Evolutionary conservation across 176 grass and related monocot species (phyloP).

Genomic region (Rhipidocladum racemiflorum): DNA sequence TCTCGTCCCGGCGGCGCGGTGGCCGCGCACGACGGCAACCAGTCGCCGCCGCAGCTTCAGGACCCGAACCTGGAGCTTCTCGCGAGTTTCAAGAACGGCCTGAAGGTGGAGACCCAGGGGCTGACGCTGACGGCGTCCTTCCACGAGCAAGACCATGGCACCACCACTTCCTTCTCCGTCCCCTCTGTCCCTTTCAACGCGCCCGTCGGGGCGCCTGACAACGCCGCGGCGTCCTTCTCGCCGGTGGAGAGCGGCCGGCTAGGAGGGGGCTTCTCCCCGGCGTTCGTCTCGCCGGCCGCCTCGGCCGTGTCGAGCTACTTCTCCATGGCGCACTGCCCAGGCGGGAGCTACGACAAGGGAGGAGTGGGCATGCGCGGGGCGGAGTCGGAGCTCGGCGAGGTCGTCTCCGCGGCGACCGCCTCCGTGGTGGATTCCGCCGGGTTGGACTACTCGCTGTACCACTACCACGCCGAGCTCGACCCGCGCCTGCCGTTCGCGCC

Average conservation of each 20-base stretch:
- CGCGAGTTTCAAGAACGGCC: slow-evolving; percentile 37
- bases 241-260: background rate
- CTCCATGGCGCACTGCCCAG: slow-evolving; percentile 17
- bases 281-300: slow-evolving; percentile 18
- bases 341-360: background rate
- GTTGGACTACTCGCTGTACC: slow-evolving; percentile 19
- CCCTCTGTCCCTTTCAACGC: slow-evolving; percentile 6
- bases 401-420: slow-evolving; percentile 41
- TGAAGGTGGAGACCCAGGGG: slow-evolving; percentile 36
- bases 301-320: slow-evolving; percentile 39
- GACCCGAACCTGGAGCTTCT: slow-evolving; percentile 39
- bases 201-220: background rate
- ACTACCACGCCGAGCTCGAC: slow-evolving; percentile 10
- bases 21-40: background rate
- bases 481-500: slow-evolving; percentile 22
- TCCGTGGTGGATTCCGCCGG: background rate
- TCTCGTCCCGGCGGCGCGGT: background rate
- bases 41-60: background rate
- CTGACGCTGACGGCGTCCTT: background rate
- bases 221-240: background rate
- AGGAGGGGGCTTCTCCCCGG: slow-evolving; percentile 13
- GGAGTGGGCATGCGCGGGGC: background rate
- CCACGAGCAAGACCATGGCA: background rate
- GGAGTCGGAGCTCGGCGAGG: slow-evolving; percentile 54
- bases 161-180: slow-evolving; percentile 30